These are phyloP conservation scores for Aspergillus transmontanensis DNA, from an alignment of 2,329 filamentous ascomycete species.

Conservation along the genomic window DNA sequence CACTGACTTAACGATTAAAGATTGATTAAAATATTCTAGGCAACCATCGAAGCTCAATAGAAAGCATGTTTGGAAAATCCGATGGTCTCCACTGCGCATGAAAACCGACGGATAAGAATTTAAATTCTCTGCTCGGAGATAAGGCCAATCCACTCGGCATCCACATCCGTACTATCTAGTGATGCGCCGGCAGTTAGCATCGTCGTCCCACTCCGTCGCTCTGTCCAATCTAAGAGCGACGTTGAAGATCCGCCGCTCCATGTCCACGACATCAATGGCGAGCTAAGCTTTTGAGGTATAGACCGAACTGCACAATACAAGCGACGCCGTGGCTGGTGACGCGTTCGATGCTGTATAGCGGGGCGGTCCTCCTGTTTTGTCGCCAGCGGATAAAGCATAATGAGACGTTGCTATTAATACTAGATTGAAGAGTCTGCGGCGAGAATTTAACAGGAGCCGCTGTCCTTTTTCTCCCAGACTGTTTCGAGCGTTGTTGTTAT, in stretches of 20 bases:
- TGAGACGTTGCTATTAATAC: slow-evolving; percentile 2
- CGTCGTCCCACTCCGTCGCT: not conserved
- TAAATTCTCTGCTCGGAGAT: slow-evolving; percentile 11
- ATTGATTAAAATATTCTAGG: not conserved
- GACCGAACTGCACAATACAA: not conserved
- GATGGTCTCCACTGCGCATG: not conserved
- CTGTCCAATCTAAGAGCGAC: not conserved
- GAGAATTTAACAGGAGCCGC: slow-evolving; percentile 5
- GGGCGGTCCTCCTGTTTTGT: slow-evolving; percentile 1
- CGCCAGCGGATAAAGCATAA: slow-evolving; percentile 1
- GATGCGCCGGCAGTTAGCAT: not conserved
- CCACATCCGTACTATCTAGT: slow-evolving; percentile 5
- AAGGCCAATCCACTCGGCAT: slow-evolving; percentile 12
- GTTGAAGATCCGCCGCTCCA: not conserved
- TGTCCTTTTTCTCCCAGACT: not conserved
- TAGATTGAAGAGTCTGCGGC: not conserved
- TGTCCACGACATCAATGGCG: slow-evolving; percentile 1
- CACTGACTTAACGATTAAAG: not conserved
- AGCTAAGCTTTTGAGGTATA: not conserved
- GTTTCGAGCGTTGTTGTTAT: not conserved
- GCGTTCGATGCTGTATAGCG: slow-evolving; percentile 14
- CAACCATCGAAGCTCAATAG: not conserved
- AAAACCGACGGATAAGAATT: slow-evolving; percentile 4
- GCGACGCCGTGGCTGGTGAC: slow-evolving; percentile 8
- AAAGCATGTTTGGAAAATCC: not conserved